Percentiles rank a stretch among this genome's conserved stretches.
Conservation (phyloP, 768 basidiomycete species). For the Trametes maxima region DNA sequence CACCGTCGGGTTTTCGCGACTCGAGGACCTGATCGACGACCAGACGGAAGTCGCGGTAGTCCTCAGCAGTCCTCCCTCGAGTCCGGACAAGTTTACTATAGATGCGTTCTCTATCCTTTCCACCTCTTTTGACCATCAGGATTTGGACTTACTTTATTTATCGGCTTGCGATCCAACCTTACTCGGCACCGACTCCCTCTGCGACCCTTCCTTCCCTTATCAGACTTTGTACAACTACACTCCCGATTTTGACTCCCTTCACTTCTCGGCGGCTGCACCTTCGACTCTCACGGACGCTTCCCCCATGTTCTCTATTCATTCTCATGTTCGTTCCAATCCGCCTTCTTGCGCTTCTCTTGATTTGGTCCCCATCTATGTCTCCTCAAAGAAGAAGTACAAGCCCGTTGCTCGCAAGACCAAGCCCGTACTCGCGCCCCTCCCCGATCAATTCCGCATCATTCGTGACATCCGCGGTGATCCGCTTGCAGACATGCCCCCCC, state of each 20-base stretch:
- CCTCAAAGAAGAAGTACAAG: slow-evolving; percentile 28
- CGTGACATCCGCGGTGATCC: slow-evolving; percentile 23
- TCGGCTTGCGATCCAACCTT: slow-evolving; percentile 1
- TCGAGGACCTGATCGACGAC: slow-evolving; percentile 21
- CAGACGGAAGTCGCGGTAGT: slow-evolving; percentile 16
- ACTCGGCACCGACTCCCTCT: slow-evolving; percentile 2
- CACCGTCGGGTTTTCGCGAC: slow-evolving; percentile 3
- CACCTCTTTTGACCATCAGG: neutral
- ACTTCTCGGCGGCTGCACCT: neutral
- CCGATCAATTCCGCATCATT: slow-evolving; percentile 24
- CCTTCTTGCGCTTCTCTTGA: neutral
- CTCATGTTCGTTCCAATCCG: neutral
- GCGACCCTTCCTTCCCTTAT: slow-evolving; percentile 14
- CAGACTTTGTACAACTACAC: neutral
- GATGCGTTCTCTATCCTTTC: neutral
- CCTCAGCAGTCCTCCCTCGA: neutral
- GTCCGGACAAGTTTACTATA: neutral
- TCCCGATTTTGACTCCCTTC: neutral
- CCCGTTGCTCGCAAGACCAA: slow-evolving; percentile 22
- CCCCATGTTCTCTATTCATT: slow-evolving; percentile 1
- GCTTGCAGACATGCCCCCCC: slow-evolving; percentile 7
- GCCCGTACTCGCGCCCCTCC: slow-evolving; percentile 24
- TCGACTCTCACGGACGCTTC: neutral
- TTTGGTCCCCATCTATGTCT: neutral
- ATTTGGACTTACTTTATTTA: slow-evolving; percentile 10